Evolutionary conservation across 805 yeast species (phyloP).

Genomic region (Hagleromyces aurorensis): DNA sequence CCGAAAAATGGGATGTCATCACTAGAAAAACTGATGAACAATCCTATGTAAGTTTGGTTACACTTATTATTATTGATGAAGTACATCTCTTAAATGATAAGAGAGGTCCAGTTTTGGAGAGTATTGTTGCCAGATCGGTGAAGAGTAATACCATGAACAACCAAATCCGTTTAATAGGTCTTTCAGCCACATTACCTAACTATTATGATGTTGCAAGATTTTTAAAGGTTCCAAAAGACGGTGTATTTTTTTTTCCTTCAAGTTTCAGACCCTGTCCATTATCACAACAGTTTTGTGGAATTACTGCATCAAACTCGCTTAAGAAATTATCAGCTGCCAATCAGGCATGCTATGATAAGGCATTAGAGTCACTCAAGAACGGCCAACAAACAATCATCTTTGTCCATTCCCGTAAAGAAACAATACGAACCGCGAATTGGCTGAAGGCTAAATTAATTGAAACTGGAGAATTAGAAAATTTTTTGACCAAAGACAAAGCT

Average conservation of each 20-base stretch:
- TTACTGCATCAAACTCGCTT: constrained; percentile 74
- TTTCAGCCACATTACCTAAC: constrained; percentile 91
- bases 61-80: constrained; percentile 79
- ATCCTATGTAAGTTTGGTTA: constrained; percentile 55
- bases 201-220: constrained; percentile 81
- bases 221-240: constrained; percentile 54
- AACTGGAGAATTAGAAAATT: constrained; percentile 39
- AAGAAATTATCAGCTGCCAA: constrained; percentile 77
- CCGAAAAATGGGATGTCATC: constrained; percentile 96
- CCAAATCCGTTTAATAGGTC: constrained; percentile 65
- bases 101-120: constrained; percentile 91
- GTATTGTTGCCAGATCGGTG: constrained; percentile 70
- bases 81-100: constrained; percentile 88
- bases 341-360: constrained; percentile 80
- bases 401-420: constrained; percentile 92
- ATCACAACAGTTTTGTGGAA: constrained; percentile 80
- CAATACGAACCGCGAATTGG: constrained; percentile 74
- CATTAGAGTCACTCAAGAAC: constrained; percentile 51
- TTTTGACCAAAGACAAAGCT: constrained; percentile 44
- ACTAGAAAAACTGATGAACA: constrained; percentile 73
- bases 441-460: constrained; percentile 54
- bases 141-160: constrained; percentile 32
- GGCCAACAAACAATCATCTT: constrained; percentile 79
- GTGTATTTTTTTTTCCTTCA: constrained; percentile 75
- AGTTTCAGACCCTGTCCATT: constrained; percentile 88